These are phyloP conservation scores for Simplicillium aogashimaense DNA, from an alignment of 2,329 filamentous ascomycete genomes.

Conservation along the genomic window DNA sequence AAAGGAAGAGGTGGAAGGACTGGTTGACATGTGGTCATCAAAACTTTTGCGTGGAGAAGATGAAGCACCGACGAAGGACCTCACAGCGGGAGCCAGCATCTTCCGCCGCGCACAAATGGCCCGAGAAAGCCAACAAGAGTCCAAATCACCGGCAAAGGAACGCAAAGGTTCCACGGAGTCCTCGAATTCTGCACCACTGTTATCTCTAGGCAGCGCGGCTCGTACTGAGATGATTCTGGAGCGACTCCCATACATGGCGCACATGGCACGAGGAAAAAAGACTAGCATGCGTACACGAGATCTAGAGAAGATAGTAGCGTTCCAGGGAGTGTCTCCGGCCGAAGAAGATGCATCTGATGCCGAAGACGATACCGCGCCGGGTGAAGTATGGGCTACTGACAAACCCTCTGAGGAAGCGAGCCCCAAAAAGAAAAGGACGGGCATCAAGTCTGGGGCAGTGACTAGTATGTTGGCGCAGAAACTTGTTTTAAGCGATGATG, in stretches of 20 bases:
- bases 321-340: constrained; percentile 45
- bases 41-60: constrained; percentile 48
- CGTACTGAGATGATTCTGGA: constrained; percentile 72
- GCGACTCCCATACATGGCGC: constrained; percentile 74
- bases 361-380: constrained; percentile 25
- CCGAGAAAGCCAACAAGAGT: constrained; percentile 3
- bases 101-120: constrained; percentile 27
- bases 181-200: constrained; percentile 25
- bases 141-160: neutral
- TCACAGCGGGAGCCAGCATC: constrained; percentile 35
- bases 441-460: constrained; percentile 25
- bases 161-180: constrained; percentile 7
- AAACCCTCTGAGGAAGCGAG: constrained; percentile 44
- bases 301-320: constrained; percentile 59
- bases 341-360: constrained; percentile 37
- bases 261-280: constrained; percentile 43
- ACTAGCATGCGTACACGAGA: constrained; percentile 36
- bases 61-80: constrained; percentile 20
- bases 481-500: constrained; percentile 69
- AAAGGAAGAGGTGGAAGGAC: constrained; percentile 69
- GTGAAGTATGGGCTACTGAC: constrained; percentile 52
- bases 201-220: constrained; percentile 55
- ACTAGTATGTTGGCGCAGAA: constrained; percentile 47
- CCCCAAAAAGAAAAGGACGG: constrained; percentile 35
- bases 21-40: constrained; percentile 60